A percentile compares a stretch with the other conserved stretches of the same genome.
Evolutionary conservation across 2,329 filamentous ascomycete species (phyloP).

Genomic region (Saccharata proteae): DNA sequence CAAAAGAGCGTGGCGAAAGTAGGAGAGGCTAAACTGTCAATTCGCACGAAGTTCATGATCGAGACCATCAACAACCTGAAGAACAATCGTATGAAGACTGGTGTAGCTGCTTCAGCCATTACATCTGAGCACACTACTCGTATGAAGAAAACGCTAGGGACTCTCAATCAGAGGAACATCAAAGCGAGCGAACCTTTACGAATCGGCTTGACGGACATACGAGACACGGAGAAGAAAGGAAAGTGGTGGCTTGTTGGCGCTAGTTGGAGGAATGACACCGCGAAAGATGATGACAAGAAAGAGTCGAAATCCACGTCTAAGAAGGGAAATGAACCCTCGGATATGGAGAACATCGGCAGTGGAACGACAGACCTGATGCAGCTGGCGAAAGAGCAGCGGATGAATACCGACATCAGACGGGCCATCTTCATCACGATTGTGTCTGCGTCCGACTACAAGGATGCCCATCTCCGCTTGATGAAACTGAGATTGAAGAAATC

Average conservation of each 20-base stretch:
- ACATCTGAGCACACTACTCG: constrained; percentile 71
- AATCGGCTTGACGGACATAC: constrained; percentile 70
- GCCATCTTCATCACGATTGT: constrained; percentile 92
- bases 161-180: constrained; percentile 55
- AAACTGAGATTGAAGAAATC: constrained; percentile 78
- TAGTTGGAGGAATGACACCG: constrained; percentile 53
- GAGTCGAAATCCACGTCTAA: constrained; percentile 25
- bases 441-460: constrained; percentile 70
- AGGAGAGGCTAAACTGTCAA: constrained; percentile 61
- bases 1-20: constrained; percentile 57
- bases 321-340: constrained; percentile 8
- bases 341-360: constrained; percentile 15
- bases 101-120: constrained; percentile 56
- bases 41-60: constrained; percentile 93
- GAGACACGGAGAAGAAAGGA: constrained; percentile 70
- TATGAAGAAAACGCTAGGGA: constrained; percentile 80
- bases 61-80: constrained; percentile 91
- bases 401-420: constrained; percentile 75
- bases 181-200: constrained; percentile 72
- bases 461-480: constrained; percentile 66
- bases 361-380: constrained; percentile 51
- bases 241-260: constrained; percentile 99
- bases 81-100: constrained; percentile 79
- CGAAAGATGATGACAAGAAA: constrained; percentile 20
- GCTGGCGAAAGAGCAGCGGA: constrained; percentile 68